Base-by-base conservation (phyloP, 768 basidiomycete species). In the Mrakia gelida region DNA sequence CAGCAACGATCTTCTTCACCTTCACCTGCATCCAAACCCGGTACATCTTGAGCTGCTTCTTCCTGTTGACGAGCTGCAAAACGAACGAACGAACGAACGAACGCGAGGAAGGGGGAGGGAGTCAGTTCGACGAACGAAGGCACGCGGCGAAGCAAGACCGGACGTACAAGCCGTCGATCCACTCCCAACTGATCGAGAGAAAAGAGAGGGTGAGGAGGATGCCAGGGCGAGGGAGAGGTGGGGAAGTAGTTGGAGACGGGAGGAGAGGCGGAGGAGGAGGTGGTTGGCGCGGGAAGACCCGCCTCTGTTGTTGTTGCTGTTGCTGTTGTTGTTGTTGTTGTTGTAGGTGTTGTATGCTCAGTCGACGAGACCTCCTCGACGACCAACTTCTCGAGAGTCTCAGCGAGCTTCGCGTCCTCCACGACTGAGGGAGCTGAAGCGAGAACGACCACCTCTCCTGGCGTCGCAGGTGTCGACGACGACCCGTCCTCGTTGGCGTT, bases 11-110 rank as follows among this genome's bases (percentile, higher is more conserved):
- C 62, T 75, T 75, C 73, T 28, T 75, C 26, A 61, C 56, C 73
- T 75, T 75, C 23, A 75, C 56, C 73, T 75, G 73, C 73, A 75
- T 75, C 73, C 73, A 75, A 15, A 75, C 62, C 5, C 97, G 87
- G 83, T 96, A 98, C 97, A 99, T 99, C 85, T 96, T 96, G 72
- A 97, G 85, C 85, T 95, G 92, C 78, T 93, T 87, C 85, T 97
- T 98, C 67, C 97, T 88, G 82, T 99, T 99, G 73, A 99, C 91
- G 63, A 98, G 87, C 84, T 85, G 65, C 28, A 70, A 38, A 56
- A 41, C 26, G 16, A 10, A 26, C 70, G 10, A 43, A 59, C 16
- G 54, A 65, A 23, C 7, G 10, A 15, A 16, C 9, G 43, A 73
- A 18, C 71, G 62, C 10, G 54, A 21, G 23, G 26, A 4, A 11